Evolutionary conservation across 352 stramenopile species (phyloP).

Genomic region (Globisporangium spinosum): DNA sequence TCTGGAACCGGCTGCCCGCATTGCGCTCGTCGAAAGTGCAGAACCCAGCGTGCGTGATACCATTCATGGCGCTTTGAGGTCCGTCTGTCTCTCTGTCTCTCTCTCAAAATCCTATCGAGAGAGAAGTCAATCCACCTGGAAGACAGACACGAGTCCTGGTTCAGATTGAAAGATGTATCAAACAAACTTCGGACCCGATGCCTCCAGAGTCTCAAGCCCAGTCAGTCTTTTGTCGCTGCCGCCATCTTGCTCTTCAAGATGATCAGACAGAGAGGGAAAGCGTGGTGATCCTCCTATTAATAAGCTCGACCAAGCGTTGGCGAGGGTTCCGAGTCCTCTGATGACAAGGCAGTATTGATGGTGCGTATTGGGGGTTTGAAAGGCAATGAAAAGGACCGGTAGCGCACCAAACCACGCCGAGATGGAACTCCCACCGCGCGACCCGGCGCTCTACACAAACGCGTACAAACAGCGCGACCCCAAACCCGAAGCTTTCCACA

Average conservation of each 20-base stretch:
- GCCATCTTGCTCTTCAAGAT: background rate
- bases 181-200: background rate
- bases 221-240: background rate
- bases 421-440: conserved; percentile 20
- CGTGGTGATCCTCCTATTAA: background rate
- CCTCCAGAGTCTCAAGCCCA: background rate
- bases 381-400: background rate
- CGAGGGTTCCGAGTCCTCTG: background rate
- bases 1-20: conserved; percentile 66
- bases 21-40: conserved; percentile 80
- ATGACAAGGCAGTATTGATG: background rate
- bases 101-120: background rate
- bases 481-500: conserved; percentile 13
- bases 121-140: background rate
- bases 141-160: background rate
- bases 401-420: no score
- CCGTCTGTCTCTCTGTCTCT: no score
- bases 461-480: conserved; percentile 28
- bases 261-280: conserved; percentile 9
- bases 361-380: background rate
- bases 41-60: conserved; percentile 57
- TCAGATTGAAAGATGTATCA: background rate
- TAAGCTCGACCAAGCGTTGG: background rate
- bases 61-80: conserved; percentile 38
- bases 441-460: conserved; percentile 39